These are phyloP conservation scores for Phytophthora aleatoria DNA, from an alignment of 352 stramenopile genomes.

Conservation along the genomic window DNA sequence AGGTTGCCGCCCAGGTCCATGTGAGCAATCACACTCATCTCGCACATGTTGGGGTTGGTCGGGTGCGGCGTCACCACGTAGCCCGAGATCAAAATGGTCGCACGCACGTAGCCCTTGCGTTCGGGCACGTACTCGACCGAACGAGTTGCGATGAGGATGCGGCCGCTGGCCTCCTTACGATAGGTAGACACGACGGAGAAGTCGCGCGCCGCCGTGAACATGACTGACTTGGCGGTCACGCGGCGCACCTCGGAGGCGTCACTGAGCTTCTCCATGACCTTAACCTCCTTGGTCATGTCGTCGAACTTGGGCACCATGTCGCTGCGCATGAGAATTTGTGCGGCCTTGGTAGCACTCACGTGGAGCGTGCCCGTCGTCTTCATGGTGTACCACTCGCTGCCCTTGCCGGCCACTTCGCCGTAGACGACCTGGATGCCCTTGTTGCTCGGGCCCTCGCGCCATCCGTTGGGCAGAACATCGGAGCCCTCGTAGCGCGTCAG, in stretches of 20 bases:
- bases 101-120: constrained; percentile 55
- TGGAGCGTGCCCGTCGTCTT: constrained; percentile 64
- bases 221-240: constrained; percentile 67
- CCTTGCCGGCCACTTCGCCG: constrained; percentile 51
- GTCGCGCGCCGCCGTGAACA: constrained; percentile 78
- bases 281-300: constrained; percentile 81
- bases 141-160: constrained; percentile 71
- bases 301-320: constrained; percentile 80
- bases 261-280: constrained; percentile 63
- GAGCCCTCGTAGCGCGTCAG: constrained; percentile 59
- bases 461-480: constrained; percentile 69
- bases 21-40: constrained; percentile 73
- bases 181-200: constrained; percentile 74
- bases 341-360: constrained; percentile 58
- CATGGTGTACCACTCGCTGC: constrained; percentile 77
- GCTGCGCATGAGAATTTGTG: constrained; percentile 49
- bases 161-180: constrained; percentile 49
- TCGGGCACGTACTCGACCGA: constrained; percentile 65
- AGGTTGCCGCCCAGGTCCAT: constrained; percentile 80
- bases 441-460: constrained; percentile 63
- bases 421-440: constrained; percentile 81
- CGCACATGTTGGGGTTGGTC: constrained; percentile 65
- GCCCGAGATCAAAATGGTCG: constrained; percentile 59
- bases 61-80: constrained; percentile 73
- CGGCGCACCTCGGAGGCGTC: constrained; percentile 67